Conservation (phyloP, 2,329 filamentous ascomycete genomes). For the Byssoonygena ceratinophila region DNA sequence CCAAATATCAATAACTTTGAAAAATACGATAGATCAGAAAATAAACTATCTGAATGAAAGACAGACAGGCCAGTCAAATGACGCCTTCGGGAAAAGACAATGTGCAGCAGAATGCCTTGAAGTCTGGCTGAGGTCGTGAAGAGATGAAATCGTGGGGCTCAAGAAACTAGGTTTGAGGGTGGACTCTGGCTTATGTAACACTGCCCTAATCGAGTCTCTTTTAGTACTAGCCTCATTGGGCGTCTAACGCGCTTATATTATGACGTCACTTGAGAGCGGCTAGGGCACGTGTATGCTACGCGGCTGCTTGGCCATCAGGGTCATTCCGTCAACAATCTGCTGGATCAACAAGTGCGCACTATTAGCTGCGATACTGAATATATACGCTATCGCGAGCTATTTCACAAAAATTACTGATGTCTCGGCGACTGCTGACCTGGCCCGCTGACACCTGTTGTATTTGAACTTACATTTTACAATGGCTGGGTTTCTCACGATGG, state of each 20-base stretch:
- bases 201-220: background rate
- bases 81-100: background rate
- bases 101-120: background rate
- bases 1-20: background rate
- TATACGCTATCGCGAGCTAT: too few species aligned
- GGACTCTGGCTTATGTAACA: background rate
- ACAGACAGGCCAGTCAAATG: background rate
- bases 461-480: background rate
- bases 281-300: background rate
- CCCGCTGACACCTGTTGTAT: background rate
- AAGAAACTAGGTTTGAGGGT: conserved; percentile 6
- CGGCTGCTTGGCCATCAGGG: background rate
- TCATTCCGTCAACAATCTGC: background rate
- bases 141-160: conserved; percentile 9
- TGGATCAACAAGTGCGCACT: too few species aligned
- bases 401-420: too few species aligned
- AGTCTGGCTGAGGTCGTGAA: background rate
- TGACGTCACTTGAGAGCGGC: conserved; percentile 1
- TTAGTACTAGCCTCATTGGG: background rate
- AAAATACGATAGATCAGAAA: too few species aligned
- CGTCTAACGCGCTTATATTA: background rate
- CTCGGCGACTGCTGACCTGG: background rate
- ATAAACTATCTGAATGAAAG: background rate
- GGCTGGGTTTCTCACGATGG: conserved; percentile 47
- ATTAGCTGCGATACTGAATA: too few species aligned